Percentiles rank a stretch among this genome's conserved stretches.
These are phyloP conservation scores for Pseudogymnoascus sp. DNA, from an alignment of 2,329 filamentous ascomycete genomes.

Conservation along the genomic window DNA sequence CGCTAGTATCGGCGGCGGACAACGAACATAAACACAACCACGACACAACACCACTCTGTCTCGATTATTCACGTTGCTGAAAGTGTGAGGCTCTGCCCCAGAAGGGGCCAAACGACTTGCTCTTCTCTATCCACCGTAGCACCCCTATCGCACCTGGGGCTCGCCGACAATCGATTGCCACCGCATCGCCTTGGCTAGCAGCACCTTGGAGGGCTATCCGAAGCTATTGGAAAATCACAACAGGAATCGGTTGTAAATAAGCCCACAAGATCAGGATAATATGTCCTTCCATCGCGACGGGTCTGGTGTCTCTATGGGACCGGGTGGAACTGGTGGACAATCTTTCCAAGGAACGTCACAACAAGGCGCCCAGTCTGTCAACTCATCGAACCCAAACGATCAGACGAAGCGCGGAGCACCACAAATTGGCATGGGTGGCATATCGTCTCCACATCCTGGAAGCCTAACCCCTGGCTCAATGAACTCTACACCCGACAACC, in stretches of 20 bases:
- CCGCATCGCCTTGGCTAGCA: neutral
- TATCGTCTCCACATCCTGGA: neutral
- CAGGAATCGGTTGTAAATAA: neutral
- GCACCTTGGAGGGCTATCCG: slow-evolving; percentile 8
- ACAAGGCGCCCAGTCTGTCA: neutral
- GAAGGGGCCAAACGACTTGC: slow-evolving; percentile 7
- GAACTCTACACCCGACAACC: slow-evolving; percentile 75
- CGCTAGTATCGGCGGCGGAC: neutral
- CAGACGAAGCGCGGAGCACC: slow-evolving; percentile 1
- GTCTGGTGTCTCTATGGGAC: neutral
- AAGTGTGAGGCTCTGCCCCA: slow-evolving; percentile 8
- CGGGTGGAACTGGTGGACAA: slow-evolving; percentile 2
- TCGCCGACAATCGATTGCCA: slow-evolving; percentile 1
- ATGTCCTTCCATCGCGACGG: neutral
- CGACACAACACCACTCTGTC: neutral
- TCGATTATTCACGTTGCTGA: slow-evolving; percentile 9
- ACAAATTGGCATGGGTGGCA: slow-evolving; percentile 4
- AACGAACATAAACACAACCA: slow-evolving; percentile 7
- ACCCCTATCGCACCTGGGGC: neutral
- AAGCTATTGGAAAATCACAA: neutral
- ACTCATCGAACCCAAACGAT: neutral
- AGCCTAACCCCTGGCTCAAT: slow-evolving; percentile 3
- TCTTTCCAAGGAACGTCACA: neutral
- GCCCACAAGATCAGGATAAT: neutral
- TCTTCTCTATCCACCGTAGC: neutral